Evolutionary conservation across 2,329 filamentous ascomycete species (phyloP).

Genomic region (Neonectria ditissima): DNA sequence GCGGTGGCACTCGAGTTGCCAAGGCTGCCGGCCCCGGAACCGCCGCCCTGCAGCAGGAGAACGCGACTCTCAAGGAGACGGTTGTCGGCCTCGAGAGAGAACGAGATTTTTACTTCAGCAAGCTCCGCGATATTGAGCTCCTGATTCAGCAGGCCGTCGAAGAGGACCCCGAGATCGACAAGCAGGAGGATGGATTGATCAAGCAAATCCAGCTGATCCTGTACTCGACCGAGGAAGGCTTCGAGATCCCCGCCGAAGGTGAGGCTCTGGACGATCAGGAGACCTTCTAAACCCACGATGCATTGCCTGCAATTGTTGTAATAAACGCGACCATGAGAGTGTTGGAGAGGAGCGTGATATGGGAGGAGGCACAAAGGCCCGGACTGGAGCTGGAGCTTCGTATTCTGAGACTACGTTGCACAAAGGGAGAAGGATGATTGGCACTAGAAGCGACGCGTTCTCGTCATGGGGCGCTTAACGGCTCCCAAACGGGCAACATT

Average conservation of each 20-base stretch:
- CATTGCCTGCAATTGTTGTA: constrained; percentile 32
- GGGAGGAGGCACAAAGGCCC: constrained; percentile 40
- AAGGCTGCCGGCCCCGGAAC: constrained; percentile 68
- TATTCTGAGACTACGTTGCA: constrained; percentile 34
- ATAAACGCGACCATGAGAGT: constrained; percentile 46
- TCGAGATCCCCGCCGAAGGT: constrained; percentile 87
- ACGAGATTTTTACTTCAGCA: constrained; percentile 99
- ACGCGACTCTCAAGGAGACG: constrained; percentile 90
- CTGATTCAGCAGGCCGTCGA: constrained; percentile 94
- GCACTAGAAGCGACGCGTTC: constrained; percentile 43
- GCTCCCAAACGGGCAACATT: constrained; percentile 25
- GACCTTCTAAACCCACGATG: constrained; percentile 69
- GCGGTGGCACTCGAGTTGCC: constrained; percentile 62
- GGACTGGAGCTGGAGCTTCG: constrained; percentile 44
- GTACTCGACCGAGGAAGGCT: constrained; percentile 94
- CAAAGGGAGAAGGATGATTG: constrained; percentile 33
- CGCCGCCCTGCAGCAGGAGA: constrained; percentile 85
- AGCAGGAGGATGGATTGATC: constrained; percentile 90
- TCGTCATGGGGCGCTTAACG: constrained; percentile 23
- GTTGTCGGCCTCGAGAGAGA: constrained; percentile 95
- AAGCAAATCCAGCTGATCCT: constrained; percentile 97
- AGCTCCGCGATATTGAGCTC: constrained; percentile 95
- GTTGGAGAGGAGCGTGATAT: constrained; percentile 33
- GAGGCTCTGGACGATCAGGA: constrained; percentile 82
- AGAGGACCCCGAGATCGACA: constrained; percentile 90